Evolutionary conservation across 2,329 filamentous ascomycete genomes (phyloP).

Genomic region (Metarhizium robertsii): DNA sequence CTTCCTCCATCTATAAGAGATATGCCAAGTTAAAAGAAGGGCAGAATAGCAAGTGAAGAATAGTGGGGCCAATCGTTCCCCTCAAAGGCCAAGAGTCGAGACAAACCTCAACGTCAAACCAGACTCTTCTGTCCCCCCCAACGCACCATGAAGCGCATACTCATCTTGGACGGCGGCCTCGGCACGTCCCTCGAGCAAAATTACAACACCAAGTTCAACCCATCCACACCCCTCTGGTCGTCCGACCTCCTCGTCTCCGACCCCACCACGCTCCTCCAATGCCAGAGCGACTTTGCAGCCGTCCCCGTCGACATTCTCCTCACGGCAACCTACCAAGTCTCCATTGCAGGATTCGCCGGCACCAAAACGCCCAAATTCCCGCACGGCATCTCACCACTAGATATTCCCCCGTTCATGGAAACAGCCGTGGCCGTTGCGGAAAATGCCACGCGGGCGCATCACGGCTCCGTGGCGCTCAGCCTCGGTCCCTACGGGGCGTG

Average conservation of each 20-base stretch:
- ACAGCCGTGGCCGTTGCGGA: constrained; percentile 34
- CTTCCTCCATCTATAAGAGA: no score
- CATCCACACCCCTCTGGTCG: constrained; percentile 54
- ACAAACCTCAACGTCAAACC: no score
- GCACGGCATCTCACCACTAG: constrained; percentile 29
- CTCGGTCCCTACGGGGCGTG: constrained; percentile 59
- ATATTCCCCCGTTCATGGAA: constrained; percentile 32
- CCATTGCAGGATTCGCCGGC: constrained; percentile 42
- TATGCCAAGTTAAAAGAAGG: no score
- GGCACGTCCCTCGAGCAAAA: constrained; percentile 56
- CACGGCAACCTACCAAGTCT: constrained; percentile 60
- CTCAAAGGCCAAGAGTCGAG: no score
- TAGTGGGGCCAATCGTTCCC: no score
- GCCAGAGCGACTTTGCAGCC: constrained; percentile 45
- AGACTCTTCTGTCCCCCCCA: no score
- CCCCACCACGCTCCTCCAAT: constrained; percentile 39
- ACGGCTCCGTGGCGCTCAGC: constrained; percentile 42
- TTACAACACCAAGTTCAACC: constrained; percentile 42
- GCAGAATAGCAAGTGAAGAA: no score
- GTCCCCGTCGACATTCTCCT: constrained; percentile 54
- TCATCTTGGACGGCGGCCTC: constrained; percentile 56
- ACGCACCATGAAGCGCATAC: constrained; percentile 13
- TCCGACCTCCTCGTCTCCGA: constrained; percentile 53
- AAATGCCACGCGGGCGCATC: constrained; percentile 20
- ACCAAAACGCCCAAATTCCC: constrained; percentile 35